Conservation (phyloP, 768 basidiomycete species). For the Amanita exitialis region DNA sequence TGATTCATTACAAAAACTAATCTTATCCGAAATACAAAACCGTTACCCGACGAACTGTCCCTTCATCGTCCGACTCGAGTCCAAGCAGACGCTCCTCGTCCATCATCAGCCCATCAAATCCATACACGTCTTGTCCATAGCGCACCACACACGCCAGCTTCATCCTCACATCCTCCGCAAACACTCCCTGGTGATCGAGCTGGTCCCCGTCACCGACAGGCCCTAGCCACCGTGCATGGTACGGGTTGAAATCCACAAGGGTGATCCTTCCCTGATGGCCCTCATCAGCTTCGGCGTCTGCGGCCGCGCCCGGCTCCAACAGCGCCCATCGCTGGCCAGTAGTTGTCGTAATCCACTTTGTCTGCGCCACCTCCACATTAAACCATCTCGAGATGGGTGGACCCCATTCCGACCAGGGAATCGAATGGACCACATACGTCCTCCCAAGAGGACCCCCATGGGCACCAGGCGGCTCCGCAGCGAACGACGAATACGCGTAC, state of each 20-base stretch:
- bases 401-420: slow-evolving; percentile 24
- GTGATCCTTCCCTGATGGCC: background rate
- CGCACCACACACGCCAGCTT: slow-evolving; percentile 16
- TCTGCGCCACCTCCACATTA: slow-evolving; percentile 16
- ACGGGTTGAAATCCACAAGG: slow-evolving; percentile 20
- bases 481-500: background rate
- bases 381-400: slow-evolving; percentile 24
- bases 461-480: too few relatives aligned
- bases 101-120: slow-evolving; percentile 25
- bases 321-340: slow-evolving; percentile 23
- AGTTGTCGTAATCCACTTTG: slow-evolving; percentile 30
- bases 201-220: background rate
- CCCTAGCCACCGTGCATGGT: background rate
- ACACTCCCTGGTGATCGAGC: slow-evolving; percentile 11
- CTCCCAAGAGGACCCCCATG: background rate
- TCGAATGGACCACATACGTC: slow-evolving; percentile 1
- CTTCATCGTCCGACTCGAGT: slow-evolving; percentile 7
- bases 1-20: too few relatives aligned
- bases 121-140: background rate
- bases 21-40: too few relatives aligned
- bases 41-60: too few relatives aligned
- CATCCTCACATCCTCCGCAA: slow-evolving; percentile 16
- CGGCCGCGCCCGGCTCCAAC: slow-evolving; percentile 1
- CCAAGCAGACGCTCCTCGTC: slow-evolving; percentile 33
- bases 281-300: slow-evolving; percentile 7